Evolutionary conservation across 495 filamentous ascomycete species (phyloP).

Genomic region (Podospora sp.): DNA sequence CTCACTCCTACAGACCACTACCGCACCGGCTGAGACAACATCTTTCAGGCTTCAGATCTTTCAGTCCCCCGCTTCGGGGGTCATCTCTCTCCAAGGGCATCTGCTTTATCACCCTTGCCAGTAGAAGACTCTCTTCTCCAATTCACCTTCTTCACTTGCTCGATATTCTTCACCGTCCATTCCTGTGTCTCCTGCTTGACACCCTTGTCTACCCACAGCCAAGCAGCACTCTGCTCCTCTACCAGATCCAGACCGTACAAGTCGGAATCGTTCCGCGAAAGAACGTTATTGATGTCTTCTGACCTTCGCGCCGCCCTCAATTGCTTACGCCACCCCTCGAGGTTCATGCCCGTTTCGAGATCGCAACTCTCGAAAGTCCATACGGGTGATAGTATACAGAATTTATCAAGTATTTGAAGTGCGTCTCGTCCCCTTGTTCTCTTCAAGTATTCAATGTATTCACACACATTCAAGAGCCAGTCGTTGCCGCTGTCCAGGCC

Average conservation of each 20-base stretch:
- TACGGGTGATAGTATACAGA: conserved; percentile 65
- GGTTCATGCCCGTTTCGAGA: conserved; percentile 73
- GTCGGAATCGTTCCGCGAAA: conserved; percentile 32
- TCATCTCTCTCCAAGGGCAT: conserved; percentile 16
- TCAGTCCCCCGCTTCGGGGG: conserved; percentile 35
- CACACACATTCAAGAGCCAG: neutral
- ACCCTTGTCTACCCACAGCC: neutral
- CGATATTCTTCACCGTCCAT: neutral
- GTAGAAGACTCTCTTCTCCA: neutral
- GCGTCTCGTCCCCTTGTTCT: conserved; percentile 23
- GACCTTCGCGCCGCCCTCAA: conserved; percentile 68
- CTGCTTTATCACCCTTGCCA: neutral
- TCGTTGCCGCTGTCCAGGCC: conserved; percentile 1
- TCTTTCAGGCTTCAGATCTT: conserved; percentile 11
- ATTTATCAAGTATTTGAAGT: conserved; percentile 52
- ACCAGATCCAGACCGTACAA: conserved; percentile 7
- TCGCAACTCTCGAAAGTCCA: conserved; percentile 70
- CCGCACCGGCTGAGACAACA: conserved; percentile 19
- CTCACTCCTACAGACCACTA: neutral
- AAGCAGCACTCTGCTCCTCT: neutral
- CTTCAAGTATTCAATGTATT: neutral
- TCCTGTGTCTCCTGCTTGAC: neutral
- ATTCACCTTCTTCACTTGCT: neutral
- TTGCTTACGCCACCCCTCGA: conserved; percentile 68
- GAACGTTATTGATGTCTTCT: conserved; percentile 73